phyloP scores from a whole-genome alignment of 2,329 filamentous ascomycete genomes.

The Ceratocystis cacaofunesta region DNA sequence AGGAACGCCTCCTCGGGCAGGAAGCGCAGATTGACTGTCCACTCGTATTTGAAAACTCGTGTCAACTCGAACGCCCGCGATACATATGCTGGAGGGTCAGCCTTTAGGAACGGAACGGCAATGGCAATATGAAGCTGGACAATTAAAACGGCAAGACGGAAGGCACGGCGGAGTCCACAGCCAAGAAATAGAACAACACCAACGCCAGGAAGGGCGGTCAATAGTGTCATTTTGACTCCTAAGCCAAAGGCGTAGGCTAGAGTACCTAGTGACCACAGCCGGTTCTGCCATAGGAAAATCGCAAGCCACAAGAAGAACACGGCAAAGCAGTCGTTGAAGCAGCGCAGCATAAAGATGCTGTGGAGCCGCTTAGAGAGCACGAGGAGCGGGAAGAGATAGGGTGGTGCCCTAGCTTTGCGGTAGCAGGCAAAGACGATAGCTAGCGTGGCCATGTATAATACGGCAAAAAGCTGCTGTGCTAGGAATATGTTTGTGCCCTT shows the following conservation, averaged over 20 bases:
- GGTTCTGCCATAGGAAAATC: slow-evolving; percentile 63
- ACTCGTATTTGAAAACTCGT: slow-evolving; percentile 84
- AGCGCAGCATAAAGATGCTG: slow-evolving; percentile 78
- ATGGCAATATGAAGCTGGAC: slow-evolving; percentile 59
- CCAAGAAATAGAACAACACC: slow-evolving; percentile 62
- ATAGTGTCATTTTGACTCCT: slow-evolving; percentile 87
- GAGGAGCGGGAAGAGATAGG: slow-evolving; percentile 74
- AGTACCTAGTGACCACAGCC: slow-evolving; percentile 58
- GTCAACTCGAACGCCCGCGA: slow-evolving; percentile 79
- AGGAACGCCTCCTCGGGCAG: slow-evolving; percentile 72
- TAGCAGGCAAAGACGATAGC: slow-evolving; percentile 73
- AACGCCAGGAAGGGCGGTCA: slow-evolving; percentile 70
- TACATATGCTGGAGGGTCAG: slow-evolving; percentile 56
- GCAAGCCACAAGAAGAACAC: slow-evolving; percentile 68
- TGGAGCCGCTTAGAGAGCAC: slow-evolving; percentile 84
- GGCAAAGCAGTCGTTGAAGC: slow-evolving; percentile 93
- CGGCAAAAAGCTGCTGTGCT: slow-evolving; percentile 74
- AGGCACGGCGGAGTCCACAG: slow-evolving; percentile 52
- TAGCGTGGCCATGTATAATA: slow-evolving; percentile 63
- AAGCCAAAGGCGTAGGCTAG: slow-evolving; percentile 63
- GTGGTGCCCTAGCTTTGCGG: slow-evolving; percentile 58
- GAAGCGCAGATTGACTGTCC: slow-evolving; percentile 99
- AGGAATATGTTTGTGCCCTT: slow-evolving; percentile 58
- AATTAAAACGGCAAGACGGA: slow-evolving; percentile 57
- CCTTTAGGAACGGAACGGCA: slow-evolving; percentile 51